Evolutionary conservation across 257 asterid genomes (phyloP).

Genomic region (Lithospermum erythrorhizon): DNA sequence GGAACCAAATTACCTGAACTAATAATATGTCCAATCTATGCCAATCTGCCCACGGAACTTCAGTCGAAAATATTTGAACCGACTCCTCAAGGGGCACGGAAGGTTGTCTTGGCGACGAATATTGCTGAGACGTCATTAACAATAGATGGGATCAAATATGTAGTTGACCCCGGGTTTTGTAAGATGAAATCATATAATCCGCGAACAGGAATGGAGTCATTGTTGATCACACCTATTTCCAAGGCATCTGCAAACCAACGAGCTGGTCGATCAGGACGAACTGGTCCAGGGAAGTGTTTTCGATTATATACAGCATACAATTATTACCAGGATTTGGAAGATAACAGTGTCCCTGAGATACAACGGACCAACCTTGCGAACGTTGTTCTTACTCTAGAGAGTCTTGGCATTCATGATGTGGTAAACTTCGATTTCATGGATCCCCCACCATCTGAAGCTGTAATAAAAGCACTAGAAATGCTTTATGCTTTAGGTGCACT

Average conservation of each 20-base stretch:
- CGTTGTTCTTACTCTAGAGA: conserved; percentile 57
- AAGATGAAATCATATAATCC: conserved; percentile 73
- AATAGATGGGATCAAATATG: conserved; percentile 69
- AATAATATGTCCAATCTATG: conserved; percentile 32
- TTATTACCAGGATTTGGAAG: conserved; percentile 50
- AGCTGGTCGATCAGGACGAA: conserved; percentile 78
- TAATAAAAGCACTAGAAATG: conserved; percentile 56
- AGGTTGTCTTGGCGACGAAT: background rate
- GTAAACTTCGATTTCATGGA: conserved; percentile 80
- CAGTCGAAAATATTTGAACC: background rate
- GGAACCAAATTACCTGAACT: conserved; percentile 34
- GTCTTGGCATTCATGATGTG: conserved; percentile 57
- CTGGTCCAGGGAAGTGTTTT: conserved; percentile 69
- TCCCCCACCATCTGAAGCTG: conserved; percentile 76
- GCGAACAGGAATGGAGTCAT: conserved; percentile 62
- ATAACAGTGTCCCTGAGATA: conserved; percentile 60
- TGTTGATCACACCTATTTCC: conserved; percentile 53
- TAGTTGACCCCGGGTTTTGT: conserved; percentile 61
- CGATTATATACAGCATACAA: conserved; percentile 55
- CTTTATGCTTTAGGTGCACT: conserved; percentile 69
- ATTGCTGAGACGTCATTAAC: conserved; percentile 42
- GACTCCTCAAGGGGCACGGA: background rate
- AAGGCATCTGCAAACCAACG: conserved; percentile 75
- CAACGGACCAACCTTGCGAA: conserved; percentile 70
- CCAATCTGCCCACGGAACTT: conserved; percentile 6